Evolutionary conservation across 2,329 filamentous ascomycete genomes (phyloP).

Genomic region (Exophiala mesophila): DNA sequence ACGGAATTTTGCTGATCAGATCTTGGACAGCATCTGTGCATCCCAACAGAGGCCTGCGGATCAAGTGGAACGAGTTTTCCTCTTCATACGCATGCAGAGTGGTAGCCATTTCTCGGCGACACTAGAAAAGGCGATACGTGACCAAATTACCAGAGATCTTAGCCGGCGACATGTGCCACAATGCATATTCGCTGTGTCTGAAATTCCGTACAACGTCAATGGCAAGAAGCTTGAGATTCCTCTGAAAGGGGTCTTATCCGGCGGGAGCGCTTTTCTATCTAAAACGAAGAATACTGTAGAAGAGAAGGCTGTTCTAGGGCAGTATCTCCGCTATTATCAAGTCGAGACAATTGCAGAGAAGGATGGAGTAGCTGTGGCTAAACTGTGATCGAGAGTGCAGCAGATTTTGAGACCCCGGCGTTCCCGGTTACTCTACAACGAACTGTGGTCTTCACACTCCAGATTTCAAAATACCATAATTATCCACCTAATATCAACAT

Average conservation of each 20-base stretch:
- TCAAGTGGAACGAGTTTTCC: slow-evolving; percentile 16
- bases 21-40: slow-evolving; percentile 8
- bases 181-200: slow-evolving; percentile 11
- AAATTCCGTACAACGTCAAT: slow-evolving; percentile 18
- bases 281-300: no score
- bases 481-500: no score
- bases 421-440: no score
- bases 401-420: no score
- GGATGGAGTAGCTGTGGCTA: no score
- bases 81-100: slow-evolving; percentile 14
- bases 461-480: no score
- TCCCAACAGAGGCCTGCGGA: slow-evolving; percentile 11
- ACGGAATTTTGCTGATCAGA: neutral
- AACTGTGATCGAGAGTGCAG: no score
- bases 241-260: neutral
- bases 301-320: no score
- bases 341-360: no score
- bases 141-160: slow-evolving; percentile 59
- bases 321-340: no score
- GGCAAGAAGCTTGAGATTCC: slow-evolving; percentile 18
- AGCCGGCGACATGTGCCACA: slow-evolving; percentile 40
- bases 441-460: no score
- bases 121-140: slow-evolving; percentile 44
- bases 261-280: no score
- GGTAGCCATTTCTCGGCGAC: slow-evolving; percentile 5